Base-by-base conservation (phyloP, 768 basidiomycete species). In the Leccinum olivaceopallidum region DNA sequence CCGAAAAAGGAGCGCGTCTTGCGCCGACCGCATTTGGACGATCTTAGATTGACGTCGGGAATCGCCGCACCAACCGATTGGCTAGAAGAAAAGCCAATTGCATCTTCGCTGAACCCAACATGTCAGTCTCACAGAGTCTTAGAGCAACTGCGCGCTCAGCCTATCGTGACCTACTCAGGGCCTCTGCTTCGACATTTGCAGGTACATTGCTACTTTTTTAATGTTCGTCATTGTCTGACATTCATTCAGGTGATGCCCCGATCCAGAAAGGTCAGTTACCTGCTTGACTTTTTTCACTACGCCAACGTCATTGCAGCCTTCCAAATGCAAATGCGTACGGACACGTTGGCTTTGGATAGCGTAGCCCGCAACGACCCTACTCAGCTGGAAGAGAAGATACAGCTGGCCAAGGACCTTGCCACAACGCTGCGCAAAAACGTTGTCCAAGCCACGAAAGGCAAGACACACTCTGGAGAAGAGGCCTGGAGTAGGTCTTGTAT, bases 381-480 rank as follows among this genome's bases (percentile, higher is more conserved):
- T 37, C 72, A 75, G 13, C 85, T 86, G 55, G 77, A 83, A 65
- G 79, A 83, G 57, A 83, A 83, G 60, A 80, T 83, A 6, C 78
- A 80, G 56, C 76, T 89, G 5, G 84, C 87, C 48, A 80, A 77
- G 55, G 93, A 97, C 48, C 79, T 95, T 49, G 91, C 94, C 5
- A 69, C 78, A 24, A 84, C 92, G 37, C 71, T 98, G 60, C 80
- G 89, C 62, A 84, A 78, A 72, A 98, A 98, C 71, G 80, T 98
- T 49, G 94, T 94, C 1, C 95, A 98, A 73, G 95, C 86, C 2
- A 73, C 77, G 49, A 83, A 77, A 67, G 78, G 84, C 10, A 58
- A 75, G 18, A 69, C 69, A n/a, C 65, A 65, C 28, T 58, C 66
- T 3, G 69, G 74, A 60, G 69, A 76, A 34, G 84, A 83, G 30